A percentile compares a stretch with the other conserved stretches of the same genome.
phyloP scores from a whole-genome alignment of 1,284 basidiomycete genomes.

The Cutaneotrichosporon sp. region DNA sequence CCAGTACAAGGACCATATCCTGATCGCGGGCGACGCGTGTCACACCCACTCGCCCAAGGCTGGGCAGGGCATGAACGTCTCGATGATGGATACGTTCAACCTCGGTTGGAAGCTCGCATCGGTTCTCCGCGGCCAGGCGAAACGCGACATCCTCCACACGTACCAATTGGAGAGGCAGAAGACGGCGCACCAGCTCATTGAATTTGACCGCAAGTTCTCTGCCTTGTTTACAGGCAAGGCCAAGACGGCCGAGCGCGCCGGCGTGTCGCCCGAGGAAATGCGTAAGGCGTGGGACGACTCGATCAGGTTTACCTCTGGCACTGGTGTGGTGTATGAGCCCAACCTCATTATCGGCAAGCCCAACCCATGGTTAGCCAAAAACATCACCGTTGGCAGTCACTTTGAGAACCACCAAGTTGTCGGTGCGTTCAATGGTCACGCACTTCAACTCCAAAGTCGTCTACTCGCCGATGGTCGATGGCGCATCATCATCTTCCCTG shows the following conservation, averaged over 20 bases:
- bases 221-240: constrained; percentile 75
- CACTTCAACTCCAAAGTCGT: constrained; percentile 67
- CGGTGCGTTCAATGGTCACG: constrained; percentile 64
- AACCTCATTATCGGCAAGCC: constrained; percentile 13
- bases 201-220: constrained; percentile 73
- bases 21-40: constrained; percentile 45
- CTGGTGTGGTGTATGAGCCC: constrained; percentile 51
- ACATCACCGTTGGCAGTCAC: constrained; percentile 62
- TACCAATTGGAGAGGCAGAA: constrained; percentile 29
- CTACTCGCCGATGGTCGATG: constrained; percentile 69
- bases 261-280: constrained; percentile 53
- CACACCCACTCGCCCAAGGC: constrained; percentile 46
- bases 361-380: constrained; percentile 17
- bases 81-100: constrained; percentile 41
- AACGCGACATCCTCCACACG: constrained; percentile 66
- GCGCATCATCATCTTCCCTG: constrained; percentile 68
- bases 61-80: constrained; percentile 47
- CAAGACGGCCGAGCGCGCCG: constrained; percentile 31
- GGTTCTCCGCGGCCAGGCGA: constrained; percentile 62
- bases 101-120: constrained; percentile 58
- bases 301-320: constrained; percentile 30
- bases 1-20: constrained; percentile 34
- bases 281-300: constrained; percentile 20
- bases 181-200: constrained; percentile 64
- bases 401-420: constrained; percentile 53